Evolutionary conservation across 2,329 filamentous ascomycete species (phyloP).

Genomic region (Elsinoe australis): DNA sequence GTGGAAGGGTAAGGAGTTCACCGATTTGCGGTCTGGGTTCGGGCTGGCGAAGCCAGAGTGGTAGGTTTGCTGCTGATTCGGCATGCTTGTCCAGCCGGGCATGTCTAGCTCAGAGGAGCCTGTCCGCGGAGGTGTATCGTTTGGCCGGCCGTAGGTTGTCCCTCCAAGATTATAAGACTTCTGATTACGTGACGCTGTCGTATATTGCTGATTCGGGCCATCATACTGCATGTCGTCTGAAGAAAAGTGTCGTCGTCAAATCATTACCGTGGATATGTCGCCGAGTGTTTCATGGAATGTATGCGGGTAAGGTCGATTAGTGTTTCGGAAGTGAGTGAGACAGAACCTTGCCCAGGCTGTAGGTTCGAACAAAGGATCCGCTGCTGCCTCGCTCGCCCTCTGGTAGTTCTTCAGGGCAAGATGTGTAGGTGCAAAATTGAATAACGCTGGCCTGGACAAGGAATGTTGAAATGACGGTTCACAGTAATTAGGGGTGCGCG

Average conservation of each 20-base stretch:
- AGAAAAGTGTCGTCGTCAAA: not conserved
- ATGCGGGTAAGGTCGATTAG: slow-evolving; percentile 1
- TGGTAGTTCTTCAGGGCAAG: no score
- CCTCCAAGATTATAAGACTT: slow-evolving; percentile 6
- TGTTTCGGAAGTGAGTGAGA: slow-evolving; percentile 15
- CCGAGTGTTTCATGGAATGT: slow-evolving; percentile 5
- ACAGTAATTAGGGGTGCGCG: slow-evolving; percentile 9
- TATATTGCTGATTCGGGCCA: slow-evolving; percentile 4
- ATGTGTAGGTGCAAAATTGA: not conserved
- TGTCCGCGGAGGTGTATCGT: slow-evolving; percentile 14
- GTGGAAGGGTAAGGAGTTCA: slow-evolving; percentile 13
- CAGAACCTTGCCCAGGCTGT: slow-evolving; percentile 4
- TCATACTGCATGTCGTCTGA: slow-evolving; percentile 15
- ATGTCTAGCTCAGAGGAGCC: slow-evolving; percentile 16
- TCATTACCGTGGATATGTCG: slow-evolving; percentile 5
- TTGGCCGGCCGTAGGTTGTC: slow-evolving; percentile 8
- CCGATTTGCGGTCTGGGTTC: slow-evolving; percentile 4
- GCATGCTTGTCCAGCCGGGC: slow-evolving; percentile 15
- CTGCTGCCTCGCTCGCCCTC: no score
- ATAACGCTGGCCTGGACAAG: not conserved
- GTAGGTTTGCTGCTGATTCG: not conserved
- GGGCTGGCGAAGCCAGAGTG: slow-evolving; percentile 4
- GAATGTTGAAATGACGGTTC: not conserved
- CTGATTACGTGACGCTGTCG: slow-evolving; percentile 2
- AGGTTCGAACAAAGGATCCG: not conserved